Conservation (phyloP, 192 early-diverging fungal species). For the Jimgerdemannia lactiflua region DNA sequence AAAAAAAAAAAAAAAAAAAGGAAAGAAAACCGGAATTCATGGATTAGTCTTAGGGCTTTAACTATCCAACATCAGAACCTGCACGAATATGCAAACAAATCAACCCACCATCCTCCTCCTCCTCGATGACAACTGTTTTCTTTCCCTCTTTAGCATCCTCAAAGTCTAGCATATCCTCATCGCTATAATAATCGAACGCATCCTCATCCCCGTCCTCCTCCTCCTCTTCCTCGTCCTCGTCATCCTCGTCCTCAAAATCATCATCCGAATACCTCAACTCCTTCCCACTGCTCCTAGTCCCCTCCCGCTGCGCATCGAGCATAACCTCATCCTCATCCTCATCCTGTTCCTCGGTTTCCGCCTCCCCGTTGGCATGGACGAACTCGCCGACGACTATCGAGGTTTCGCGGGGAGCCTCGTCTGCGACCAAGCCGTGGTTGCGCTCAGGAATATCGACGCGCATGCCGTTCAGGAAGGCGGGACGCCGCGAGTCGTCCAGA, state of each 20-base stretch:
- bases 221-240: slow-evolving; percentile 1
- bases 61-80: background rate
- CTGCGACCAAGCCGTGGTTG: background rate
- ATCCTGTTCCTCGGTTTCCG: background rate
- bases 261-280: slow-evolving; percentile 10
- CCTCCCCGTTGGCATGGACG: background rate
- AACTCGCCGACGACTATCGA: background rate
- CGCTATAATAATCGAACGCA: slow-evolving; percentile 6
- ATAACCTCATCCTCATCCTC: background rate
- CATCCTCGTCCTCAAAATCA: slow-evolving; percentile 12
- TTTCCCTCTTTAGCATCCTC: background rate
- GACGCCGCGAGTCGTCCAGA: background rate
- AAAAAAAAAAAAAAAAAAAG: no score
- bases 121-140: background rate
- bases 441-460: background rate
- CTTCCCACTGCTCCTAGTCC: background rate
- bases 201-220: slow-evolving; percentile 6
- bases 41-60: no score
- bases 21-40: no score
- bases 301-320: slow-evolving; percentile 9
- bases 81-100: background rate
- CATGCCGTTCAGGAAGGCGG: background rate
- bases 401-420: background rate
- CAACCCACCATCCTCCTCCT: slow-evolving; percentile 2
- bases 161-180: background rate